Evolutionary conservation across 2,329 filamentous ascomycete species (phyloP).

Genomic region (Ascocoryne sarcoides): DNA sequence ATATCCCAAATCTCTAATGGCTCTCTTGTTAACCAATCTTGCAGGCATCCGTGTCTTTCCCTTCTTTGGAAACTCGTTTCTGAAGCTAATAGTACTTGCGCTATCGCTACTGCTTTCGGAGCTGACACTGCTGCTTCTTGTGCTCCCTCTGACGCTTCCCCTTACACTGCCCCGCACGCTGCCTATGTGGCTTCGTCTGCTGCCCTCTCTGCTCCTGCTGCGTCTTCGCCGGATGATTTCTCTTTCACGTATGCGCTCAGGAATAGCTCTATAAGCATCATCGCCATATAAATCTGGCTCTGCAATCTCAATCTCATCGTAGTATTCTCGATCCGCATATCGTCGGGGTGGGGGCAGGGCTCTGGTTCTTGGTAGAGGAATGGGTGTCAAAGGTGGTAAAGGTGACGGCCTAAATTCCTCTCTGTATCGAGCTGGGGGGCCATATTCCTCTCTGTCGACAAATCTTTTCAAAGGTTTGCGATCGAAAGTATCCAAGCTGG

Average conservation of each 20-base stretch:
- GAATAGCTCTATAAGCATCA: conserved; percentile 58
- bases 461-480: conserved; percentile 53
- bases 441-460: conserved; percentile 44
- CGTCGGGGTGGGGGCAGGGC: conserved; percentile 50
- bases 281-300: conserved; percentile 63
- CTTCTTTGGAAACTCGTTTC: conserved; percentile 64
- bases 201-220: conserved; percentile 18
- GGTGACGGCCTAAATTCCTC: conserved; percentile 39
- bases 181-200: conserved; percentile 21
- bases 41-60: conserved; percentile 85
- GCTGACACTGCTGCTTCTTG: conserved; percentile 31
- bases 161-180: conserved; percentile 33
- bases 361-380: conserved; percentile 58
- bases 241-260: conserved; percentile 51
- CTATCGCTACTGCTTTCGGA: conserved; percentile 37
- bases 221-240: conserved; percentile 45
- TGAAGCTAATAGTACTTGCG: conserved; percentile 39
- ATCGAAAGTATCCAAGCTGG: conserved; percentile 85
- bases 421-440: conserved; percentile 46
- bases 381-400: conserved; percentile 37
- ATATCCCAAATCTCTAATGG: conserved; percentile 76
- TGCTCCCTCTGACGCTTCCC: conserved; percentile 17
- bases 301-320: conserved; percentile 59
- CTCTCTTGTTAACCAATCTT: conserved; percentile 69
- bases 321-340: conserved; percentile 47